Evolutionary conservation across 2,329 filamentous ascomycete species (phyloP).

Genomic region (Talaromyces sp.): DNA sequence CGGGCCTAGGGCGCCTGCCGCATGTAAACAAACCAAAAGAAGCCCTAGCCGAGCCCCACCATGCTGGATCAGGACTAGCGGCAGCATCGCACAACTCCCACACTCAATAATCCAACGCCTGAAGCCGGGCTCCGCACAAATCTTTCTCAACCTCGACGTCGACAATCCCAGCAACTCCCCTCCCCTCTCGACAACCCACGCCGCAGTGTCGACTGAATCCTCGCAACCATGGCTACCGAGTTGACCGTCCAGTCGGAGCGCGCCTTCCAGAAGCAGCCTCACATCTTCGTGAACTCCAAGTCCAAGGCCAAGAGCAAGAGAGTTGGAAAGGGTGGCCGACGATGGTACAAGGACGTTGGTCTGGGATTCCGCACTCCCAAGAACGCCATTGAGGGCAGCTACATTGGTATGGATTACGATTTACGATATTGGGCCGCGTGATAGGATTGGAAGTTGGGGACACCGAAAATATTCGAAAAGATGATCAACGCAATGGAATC

Average conservation of each 20-base stretch:
- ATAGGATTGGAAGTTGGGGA: neutral
- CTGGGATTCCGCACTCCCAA: slow-evolving; percentile 98
- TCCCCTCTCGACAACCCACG: slow-evolving; percentile 28
- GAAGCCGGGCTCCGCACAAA: slow-evolving; percentile 23
- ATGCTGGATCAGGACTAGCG: slow-evolving; percentile 27
- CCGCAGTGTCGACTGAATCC: slow-evolving; percentile 42
- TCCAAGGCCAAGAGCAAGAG: slow-evolving; percentile 72
- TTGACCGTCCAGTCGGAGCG: slow-evolving; percentile 99
- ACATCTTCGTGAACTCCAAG: slow-evolving; percentile 99
- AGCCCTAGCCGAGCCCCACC: slow-evolving; percentile 37
- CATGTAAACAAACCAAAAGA: slow-evolving; percentile 39
- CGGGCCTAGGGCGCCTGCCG: slow-evolving; percentile 22
- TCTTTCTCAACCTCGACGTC: slow-evolving; percentile 38
- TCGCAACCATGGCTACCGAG: slow-evolving; percentile 88
- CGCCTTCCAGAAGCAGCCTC: slow-evolving; percentile 99
- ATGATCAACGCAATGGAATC: neutral
- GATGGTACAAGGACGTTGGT: slow-evolving; percentile 99
- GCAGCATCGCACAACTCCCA: slow-evolving; percentile 30
- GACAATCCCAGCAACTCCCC: slow-evolving; percentile 21
- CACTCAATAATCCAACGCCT: slow-evolving; percentile 28
- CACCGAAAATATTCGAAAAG: neutral
- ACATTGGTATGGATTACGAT: slow-evolving; percentile 77
- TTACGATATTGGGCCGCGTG: neutral
- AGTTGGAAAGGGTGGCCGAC: slow-evolving; percentile 78
- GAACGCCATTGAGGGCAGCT: slow-evolving; percentile 96